A percentile compares a stretch with the other conserved stretches of the same genome.
Conservation (phyloP, 2,329 filamentous ascomycete genomes). For the Fusarium ambrosium region DNA sequence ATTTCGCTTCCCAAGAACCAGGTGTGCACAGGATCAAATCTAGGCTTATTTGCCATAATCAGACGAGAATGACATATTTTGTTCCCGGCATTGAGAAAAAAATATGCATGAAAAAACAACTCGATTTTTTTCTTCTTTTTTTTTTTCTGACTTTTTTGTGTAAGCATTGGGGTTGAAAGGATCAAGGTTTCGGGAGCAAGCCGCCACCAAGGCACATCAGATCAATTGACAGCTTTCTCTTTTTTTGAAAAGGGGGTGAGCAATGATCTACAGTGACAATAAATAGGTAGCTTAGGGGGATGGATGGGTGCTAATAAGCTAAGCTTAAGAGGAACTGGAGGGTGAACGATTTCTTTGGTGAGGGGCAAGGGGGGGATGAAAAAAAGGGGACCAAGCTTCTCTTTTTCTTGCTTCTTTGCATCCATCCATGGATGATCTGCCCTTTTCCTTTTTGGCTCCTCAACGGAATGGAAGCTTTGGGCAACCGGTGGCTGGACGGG, state of each 20-base stretch:
- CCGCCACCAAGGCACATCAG: constrained; percentile 30
- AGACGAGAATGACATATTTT: constrained; percentile 24
- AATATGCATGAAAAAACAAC: not conserved
- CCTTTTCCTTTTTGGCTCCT: constrained; percentile 6
- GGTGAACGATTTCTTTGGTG: not conserved
- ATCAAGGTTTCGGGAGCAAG: constrained; percentile 36
- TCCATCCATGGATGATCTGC: not conserved
- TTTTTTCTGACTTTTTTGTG: not conserved
- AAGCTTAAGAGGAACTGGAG: constrained; percentile 30
- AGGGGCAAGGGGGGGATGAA: constrained; percentile 22
- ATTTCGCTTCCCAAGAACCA: constrained; percentile 15
- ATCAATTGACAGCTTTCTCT: constrained; percentile 15
- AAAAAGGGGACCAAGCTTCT: constrained; percentile 15
- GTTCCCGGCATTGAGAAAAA: not conserved
- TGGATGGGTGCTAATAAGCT: constrained; percentile 24
- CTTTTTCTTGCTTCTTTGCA: not conserved
- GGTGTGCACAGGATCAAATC: not conserved
- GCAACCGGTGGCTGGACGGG: constrained; percentile 29
- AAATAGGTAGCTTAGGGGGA: not conserved
- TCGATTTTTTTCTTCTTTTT: not conserved
- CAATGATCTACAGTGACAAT: constrained; percentile 33
- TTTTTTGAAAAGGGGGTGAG: constrained; percentile 30
- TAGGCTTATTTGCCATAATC: constrained; percentile 13
- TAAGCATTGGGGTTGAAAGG: not conserved
- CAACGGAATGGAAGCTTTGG: constrained; percentile 38